phyloP scores from a whole-genome alignment of 140 eudicot species.

The Senecio squalidus region DNA sequence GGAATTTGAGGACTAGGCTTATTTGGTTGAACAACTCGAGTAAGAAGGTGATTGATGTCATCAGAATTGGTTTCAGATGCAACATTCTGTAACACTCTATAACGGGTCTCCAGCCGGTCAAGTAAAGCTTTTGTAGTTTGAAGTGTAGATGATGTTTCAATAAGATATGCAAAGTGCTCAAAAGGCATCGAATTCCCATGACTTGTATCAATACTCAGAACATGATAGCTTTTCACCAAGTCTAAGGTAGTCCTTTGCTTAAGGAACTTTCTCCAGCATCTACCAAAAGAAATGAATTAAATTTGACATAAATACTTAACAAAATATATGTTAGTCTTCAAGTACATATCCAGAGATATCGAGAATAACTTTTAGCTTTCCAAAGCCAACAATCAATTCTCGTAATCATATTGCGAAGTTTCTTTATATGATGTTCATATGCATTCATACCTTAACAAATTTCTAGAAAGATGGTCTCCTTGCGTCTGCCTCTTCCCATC shows the following conservation, averaged over 20 bases:
- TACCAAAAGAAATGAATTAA: conserved; percentile 20
- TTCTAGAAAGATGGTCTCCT: conserved; percentile 64
- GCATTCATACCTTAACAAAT: conserved; percentile 51
- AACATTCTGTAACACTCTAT: conserved; percentile 28
- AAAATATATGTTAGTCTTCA: neutral
- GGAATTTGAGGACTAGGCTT: too few species aligned
- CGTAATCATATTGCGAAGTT: neutral
- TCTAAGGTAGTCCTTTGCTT: conserved; percentile 54
- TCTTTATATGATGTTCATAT: neutral
- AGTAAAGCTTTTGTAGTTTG: conserved; percentile 64
- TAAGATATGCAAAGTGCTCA: conserved; percentile 72
- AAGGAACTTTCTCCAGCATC: conserved; percentile 80
- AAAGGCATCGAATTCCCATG: conserved; percentile 59
- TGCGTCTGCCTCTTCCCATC: conserved; percentile 44
- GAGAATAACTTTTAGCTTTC: neutral
- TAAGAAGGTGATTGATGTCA: conserved; percentile 85
- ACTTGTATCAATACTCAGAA: conserved; percentile 47
- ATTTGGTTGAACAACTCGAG: conserved; percentile 67
- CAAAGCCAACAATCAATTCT: neutral
- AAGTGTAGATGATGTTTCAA: conserved; percentile 63
- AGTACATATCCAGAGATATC: neutral
- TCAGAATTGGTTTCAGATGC: conserved; percentile 27
- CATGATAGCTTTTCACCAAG: conserved; percentile 49
- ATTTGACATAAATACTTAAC: neutral
- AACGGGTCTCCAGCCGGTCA: conserved; percentile 76